phyloP scores from a whole-genome alignment of 352 stramenopile species.

The Pythium utonaiense region DNA sequence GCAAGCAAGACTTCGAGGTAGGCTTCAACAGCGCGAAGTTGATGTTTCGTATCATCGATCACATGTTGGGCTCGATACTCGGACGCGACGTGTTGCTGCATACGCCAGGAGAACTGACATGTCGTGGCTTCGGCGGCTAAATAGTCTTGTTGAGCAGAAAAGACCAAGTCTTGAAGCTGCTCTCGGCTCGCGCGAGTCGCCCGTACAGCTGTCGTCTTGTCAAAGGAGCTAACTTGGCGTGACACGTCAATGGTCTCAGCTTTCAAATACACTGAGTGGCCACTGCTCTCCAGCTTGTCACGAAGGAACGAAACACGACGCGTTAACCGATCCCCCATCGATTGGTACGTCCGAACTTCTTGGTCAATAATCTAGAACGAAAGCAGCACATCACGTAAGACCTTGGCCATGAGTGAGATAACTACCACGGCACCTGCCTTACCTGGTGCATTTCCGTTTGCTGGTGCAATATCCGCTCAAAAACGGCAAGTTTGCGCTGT shows the following conservation, averaged over 20 bases:
- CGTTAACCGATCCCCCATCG: slow-evolving; percentile 8
- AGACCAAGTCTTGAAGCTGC: slow-evolving; percentile 9
- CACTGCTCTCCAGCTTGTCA: slow-evolving; percentile 4
- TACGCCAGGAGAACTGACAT: slow-evolving; percentile 33
- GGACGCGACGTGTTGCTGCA: slow-evolving; percentile 29
- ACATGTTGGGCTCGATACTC: slow-evolving; percentile 18
- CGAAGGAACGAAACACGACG: slow-evolving; percentile 16
- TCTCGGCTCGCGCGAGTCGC: slow-evolving; percentile 8
- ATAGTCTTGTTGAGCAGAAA: slow-evolving; percentile 14
- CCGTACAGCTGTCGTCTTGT: not conserved
- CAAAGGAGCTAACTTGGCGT: slow-evolving; percentile 5
- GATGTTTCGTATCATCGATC: slow-evolving; percentile 7
- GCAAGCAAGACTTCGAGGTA: slow-evolving; percentile 27
- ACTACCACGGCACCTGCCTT: not conserved
- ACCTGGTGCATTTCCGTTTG: slow-evolving; percentile 31
- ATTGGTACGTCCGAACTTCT: slow-evolving; percentile 17
- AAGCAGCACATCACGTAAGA: not conserved
- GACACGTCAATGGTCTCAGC: not conserved
- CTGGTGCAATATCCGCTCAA: slow-evolving; percentile 29
- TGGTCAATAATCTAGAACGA: slow-evolving; percentile 12
- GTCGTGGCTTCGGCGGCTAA: slow-evolving; percentile 23
- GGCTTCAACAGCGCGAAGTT: slow-evolving; percentile 14
- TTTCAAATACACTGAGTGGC: slow-evolving; percentile 6
- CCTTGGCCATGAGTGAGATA: too few species aligned
- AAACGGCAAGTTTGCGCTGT: slow-evolving; percentile 21